phyloP scores from a whole-genome alignment of 1,139 yeast species.

The Pichia kudriavzevii region DNA sequence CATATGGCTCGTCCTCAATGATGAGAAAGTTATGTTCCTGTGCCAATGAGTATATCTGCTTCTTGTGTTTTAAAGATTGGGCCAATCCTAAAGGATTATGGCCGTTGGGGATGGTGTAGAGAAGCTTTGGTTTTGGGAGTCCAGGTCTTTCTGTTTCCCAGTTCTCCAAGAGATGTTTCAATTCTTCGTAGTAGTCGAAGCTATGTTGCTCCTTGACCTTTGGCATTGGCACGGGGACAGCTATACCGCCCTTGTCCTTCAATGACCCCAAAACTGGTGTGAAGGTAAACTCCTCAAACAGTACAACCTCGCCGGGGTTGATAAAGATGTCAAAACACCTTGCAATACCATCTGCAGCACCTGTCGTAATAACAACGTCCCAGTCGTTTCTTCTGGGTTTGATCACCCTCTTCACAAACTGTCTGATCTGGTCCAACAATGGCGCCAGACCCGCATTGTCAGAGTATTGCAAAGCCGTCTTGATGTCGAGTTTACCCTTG shows the following conservation, averaged over 20 bases:
- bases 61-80: constrained; percentile 56
- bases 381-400: constrained; percentile 38
- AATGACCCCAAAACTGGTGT: constrained; percentile 39
- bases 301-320: constrained; percentile 43
- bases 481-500: constrained; percentile 47
- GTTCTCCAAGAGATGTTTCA: constrained; percentile 48
- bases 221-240: constrained; percentile 40
- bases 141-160: constrained; percentile 42
- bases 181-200: constrained; percentile 36
- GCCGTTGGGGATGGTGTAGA: constrained; percentile 77
- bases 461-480: constrained; percentile 44
- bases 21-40: constrained; percentile 66
- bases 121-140: constrained; percentile 42
- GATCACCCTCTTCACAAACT: constrained; percentile 35
- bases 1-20: constrained; percentile 89
- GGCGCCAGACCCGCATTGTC: constrained; percentile 34
- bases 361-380: constrained; percentile 38
- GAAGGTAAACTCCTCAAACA: constrained; percentile 53
- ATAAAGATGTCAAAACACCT: constrained; percentile 43
- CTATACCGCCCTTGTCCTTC: constrained; percentile 34
- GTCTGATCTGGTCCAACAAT: constrained; percentile 33
- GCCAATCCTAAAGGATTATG: constrained; percentile 90
- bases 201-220: constrained; percentile 26
- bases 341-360: constrained; percentile 52
- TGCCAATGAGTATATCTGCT: constrained; percentile 57